Evolutionary conservation across 345 rosid genomes (phyloP), one percentile per base, ranked within the genome.

Genomic region (Kernera saxatilis): DNA sequence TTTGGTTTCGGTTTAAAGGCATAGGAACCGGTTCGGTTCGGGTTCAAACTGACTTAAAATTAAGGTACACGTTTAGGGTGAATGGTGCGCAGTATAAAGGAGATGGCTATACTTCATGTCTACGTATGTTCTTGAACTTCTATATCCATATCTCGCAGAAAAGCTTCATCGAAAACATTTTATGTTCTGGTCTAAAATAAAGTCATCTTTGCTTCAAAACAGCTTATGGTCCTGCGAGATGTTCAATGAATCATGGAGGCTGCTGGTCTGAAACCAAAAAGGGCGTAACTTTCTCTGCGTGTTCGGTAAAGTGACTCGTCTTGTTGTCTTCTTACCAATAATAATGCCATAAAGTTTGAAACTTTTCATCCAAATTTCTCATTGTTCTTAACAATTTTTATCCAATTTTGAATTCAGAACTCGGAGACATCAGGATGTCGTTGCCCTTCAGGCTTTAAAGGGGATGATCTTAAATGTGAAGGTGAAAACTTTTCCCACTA

Each of bases 51-150:
- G n/a, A n/a, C n/a, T n/a, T n/a, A n/a, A n/a, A n/a, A n/a, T n/a
- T 92, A n/a, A n/a, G n/a, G n/a, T n/a, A 94, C 68, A 94, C 99
- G 50, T 94, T 89, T 72, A 88, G 99, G 52, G 92, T 92, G 17
- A 84, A 86, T 48, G 99, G 98, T 15, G 87, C 92, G 60, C 98
- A 92, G 76, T 95, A 86, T 49, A 84, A 81, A 81, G 99, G 99
- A 84, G 97, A 94, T 74, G 99, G 99, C 23, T 94, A 94, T 65
- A 74, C 71, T 21, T 83, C 86, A 66, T 94, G 98, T 80, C 74
- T 87, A 87, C 95, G 99, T 91, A 74, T 41, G 57, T 40, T 45
- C 67, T 68, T 78, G 7, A 53, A 57, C 58, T 64, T 36, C 1
- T 53, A 29, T 2, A 66, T 45, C 1, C 5, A 35, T 45, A 29